phyloP scores from a whole-genome alignment of 306 rosid genomes.

The Ochetophila trinervis region DNA sequence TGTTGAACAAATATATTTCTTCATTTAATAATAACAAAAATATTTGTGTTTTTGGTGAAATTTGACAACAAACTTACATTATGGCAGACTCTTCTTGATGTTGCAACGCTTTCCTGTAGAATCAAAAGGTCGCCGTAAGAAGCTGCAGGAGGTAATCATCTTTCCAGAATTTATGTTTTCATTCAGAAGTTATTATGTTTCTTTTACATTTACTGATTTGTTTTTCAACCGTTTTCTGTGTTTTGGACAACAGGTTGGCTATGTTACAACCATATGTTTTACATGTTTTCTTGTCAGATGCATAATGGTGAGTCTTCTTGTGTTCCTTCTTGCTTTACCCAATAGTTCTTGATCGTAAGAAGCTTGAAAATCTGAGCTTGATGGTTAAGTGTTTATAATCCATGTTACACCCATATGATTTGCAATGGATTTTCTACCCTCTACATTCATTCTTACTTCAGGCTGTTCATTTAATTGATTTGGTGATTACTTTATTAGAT shows the following conservation, averaged over 20 bases:
- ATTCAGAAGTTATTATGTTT: slow-evolving; percentile 1
- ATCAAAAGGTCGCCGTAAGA: slow-evolving; percentile 97
- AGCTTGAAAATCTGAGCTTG: slow-evolving; percentile 16
- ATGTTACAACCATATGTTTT: slow-evolving; percentile 96
- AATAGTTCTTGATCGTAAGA: background rate
- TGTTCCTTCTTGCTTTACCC: background rate
- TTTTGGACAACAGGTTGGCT: slow-evolving; percentile 73
- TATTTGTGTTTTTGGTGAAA: background rate
- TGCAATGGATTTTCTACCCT: background rate
- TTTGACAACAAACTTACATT: slow-evolving; percentile 6
- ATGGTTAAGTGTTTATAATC: background rate
- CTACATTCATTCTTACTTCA: background rate
- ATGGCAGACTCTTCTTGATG: slow-evolving; percentile 93
- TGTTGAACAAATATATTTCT: too few relatives aligned
- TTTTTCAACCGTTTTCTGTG: slow-evolving; percentile 6
- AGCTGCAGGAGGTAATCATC: slow-evolving; percentile 87
- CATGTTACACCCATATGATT: background rate
- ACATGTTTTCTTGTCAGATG: slow-evolving; percentile 92
- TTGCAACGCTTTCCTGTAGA: slow-evolving; percentile 96
- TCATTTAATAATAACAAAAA: background rate
- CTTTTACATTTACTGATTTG: background rate
- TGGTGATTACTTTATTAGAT: background rate
- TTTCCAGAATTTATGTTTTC: background rate
- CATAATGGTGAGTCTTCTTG: slow-evolving; percentile 69
- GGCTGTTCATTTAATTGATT: background rate